phyloP scores from a whole-genome alignment of 2,329 filamentous ascomycete species.

The Spiromastix sp. region DNA sequence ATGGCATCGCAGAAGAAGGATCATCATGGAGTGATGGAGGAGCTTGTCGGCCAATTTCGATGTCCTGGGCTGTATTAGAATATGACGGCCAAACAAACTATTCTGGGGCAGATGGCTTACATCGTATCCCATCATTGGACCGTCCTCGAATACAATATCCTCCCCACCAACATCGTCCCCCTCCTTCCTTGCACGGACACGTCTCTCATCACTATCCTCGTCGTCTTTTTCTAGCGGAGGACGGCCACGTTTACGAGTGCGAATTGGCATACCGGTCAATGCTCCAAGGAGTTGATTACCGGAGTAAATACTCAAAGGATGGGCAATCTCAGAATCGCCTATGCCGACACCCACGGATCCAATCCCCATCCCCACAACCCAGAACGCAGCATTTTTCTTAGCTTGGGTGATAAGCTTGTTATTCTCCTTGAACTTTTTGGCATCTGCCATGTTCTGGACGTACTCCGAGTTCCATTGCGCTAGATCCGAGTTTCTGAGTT shows the following conservation, averaged over 20 bases:
- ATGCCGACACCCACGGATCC: slow-evolving; percentile 42
- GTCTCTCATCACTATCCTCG: slow-evolving; percentile 16
- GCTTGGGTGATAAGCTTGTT: slow-evolving; percentile 36
- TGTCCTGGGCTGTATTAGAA: slow-evolving; percentile 33
- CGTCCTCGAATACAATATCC: slow-evolving; percentile 16
- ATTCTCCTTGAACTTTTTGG: slow-evolving; percentile 33
- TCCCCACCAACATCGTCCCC: slow-evolving; percentile 25
- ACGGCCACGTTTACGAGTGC: slow-evolving; percentile 20
- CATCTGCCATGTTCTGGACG: slow-evolving; percentile 47
- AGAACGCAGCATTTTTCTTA: slow-evolving; percentile 54
- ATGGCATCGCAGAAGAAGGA: slow-evolving; percentile 55
- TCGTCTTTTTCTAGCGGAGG: slow-evolving; percentile 17
- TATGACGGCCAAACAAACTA: no score
- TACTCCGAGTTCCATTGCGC: slow-evolving; percentile 50
- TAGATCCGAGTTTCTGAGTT: slow-evolving; percentile 47
- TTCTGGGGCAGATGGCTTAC: slow-evolving; percentile 14
- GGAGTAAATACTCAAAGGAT: slow-evolving; percentile 49
- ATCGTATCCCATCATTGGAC: slow-evolving; percentile 28
- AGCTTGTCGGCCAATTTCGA: slow-evolving; percentile 63
- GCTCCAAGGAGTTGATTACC: slow-evolving; percentile 44
- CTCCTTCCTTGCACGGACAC: slow-evolving; percentile 27
- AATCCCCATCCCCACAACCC: slow-evolving; percentile 48
- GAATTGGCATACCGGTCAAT: slow-evolving; percentile 29
- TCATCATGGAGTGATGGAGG: slow-evolving; percentile 57
- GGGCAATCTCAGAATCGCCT: slow-evolving; percentile 28